A percentile compares a stretch with the other conserved stretches of the same genome.
These are phyloP conservation scores for Rubia tinctorum DNA, from an alignment of 305 asterid genomes.

Conservation along the genomic window DNA sequence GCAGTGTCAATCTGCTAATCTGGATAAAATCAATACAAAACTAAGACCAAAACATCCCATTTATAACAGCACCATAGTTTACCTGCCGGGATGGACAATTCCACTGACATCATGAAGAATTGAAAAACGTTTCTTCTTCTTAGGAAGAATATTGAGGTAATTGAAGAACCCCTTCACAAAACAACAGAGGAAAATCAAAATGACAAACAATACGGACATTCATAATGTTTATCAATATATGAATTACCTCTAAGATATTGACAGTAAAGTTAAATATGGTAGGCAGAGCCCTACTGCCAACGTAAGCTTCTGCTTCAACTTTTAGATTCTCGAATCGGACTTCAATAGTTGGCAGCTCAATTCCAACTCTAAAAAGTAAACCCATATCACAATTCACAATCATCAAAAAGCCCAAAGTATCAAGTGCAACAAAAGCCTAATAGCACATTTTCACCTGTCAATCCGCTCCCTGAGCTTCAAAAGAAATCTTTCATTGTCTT, in stretches of 20 bases:
- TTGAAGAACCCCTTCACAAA: constrained; percentile 31
- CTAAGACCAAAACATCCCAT: not conserved
- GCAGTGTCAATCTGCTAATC: constrained; percentile 14
- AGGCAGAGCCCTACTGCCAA: constrained; percentile 61
- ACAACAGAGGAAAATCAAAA: not conserved
- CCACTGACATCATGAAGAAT: constrained; percentile 18
- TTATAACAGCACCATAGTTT: not conserved
- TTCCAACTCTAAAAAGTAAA: constrained; percentile 49
- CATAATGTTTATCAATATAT: not conserved
- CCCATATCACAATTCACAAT: not conserved
- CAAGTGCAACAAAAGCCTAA: not conserved
- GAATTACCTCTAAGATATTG: constrained; percentile 50
- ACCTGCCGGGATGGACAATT: constrained; percentile 16
- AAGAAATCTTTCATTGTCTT: constrained; percentile 56
- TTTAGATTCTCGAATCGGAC: constrained; percentile 53
- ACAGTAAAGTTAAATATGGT: constrained; percentile 42
- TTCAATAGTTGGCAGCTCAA: constrained; percentile 55
- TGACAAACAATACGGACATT: not conserved
- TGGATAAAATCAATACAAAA: not conserved
- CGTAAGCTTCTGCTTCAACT: constrained; percentile 48
- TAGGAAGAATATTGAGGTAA: constrained; percentile 30
- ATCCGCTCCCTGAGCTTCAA: constrained; percentile 43
- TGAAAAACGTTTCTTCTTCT: constrained; percentile 1
- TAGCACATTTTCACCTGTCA: constrained; percentile 36
- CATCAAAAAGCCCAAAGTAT: not conserved